Evolutionary conservation across 2,329 filamentous ascomycete genomes (phyloP), one percentile per base, ranked within the genome.

Genomic region (Fusarium nematophilum): DNA sequence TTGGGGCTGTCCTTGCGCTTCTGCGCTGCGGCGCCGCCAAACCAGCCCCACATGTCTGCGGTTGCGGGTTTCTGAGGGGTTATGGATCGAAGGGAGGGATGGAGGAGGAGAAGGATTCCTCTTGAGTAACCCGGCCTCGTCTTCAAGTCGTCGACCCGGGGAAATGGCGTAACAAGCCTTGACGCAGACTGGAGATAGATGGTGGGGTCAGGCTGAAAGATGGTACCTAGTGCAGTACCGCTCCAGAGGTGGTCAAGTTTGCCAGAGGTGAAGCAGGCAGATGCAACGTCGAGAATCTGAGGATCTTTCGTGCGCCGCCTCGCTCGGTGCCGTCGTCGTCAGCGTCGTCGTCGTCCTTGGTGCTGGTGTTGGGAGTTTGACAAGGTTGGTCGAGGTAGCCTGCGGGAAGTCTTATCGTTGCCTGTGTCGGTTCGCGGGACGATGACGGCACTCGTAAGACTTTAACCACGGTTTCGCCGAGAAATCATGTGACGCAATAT

Each of bases 1-100:
- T 99, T 99, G 53, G 95, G 92, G 57, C 88, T 90, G 80, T 97
- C 92, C 81, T 96, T 97, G 80, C 89, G 89, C 84, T 92, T 92
- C 80, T 93, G 89, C 68, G 89, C 88, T 70, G 86, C 86, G 66
- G 86, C 86, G 72, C 92, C 92, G 78, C 94, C 93, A 76, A 97
- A 97, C 92, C 93, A 97, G 80, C 90, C 87, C 90, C 91, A 88
- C 86, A 88, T 89, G 63, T 70, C 81, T 71, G 34, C 37, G 45
- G 59, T 47, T 62, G 44, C 45, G 49, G 17, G 43, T 48, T 46
- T 38, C 33, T 48, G 37, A 18, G 56, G 31, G 29, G 27, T 40
- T 48, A 43, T 38, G 29, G 27, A 14, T 51, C 10, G 29, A 18
- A 27, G 17, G 29, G 46, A 36, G 11, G 5, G 15, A 30, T 11